A percentile compares a stretch with the other conserved stretches of the same genome.
Conservation (phyloP, 2,329 filamentous ascomycete species). For the Bretziella fagacearum region DNA sequence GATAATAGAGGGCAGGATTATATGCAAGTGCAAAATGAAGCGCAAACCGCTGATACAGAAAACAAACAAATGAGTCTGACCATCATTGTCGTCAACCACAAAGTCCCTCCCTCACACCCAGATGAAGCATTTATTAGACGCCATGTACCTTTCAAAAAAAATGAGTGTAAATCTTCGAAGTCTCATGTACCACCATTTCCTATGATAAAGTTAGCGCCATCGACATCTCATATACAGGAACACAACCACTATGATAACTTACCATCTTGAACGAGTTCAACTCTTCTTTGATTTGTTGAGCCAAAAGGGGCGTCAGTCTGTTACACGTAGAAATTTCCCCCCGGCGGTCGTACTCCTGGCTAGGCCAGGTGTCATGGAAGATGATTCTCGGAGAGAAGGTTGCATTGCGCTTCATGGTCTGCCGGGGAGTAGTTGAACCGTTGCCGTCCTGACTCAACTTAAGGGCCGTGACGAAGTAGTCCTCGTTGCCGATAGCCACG, state of each 20-base stretch:
- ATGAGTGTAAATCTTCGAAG: constrained; percentile 97
- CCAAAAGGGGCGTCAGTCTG: constrained; percentile 85
- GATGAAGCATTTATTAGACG: no score
- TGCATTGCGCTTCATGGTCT: constrained; percentile 42
- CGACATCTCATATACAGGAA: not conserved
- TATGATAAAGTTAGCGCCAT: constrained; percentile 23
- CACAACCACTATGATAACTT: constrained; percentile 21
- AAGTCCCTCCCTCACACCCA: no score
- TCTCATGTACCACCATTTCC: constrained; percentile 99
- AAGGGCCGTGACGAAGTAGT: constrained; percentile 72
- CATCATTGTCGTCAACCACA: no score
- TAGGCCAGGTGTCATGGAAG: constrained; percentile 93
- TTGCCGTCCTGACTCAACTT: constrained; percentile 65
- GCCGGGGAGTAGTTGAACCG: constrained; percentile 60
- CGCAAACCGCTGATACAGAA: constrained; percentile 4
- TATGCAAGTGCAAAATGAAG: not conserved
- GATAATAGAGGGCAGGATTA: constrained; percentile 1
- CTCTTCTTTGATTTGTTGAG: constrained; percentile 98
- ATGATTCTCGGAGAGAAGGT: constrained; percentile 85
- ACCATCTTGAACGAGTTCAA: constrained; percentile 99
- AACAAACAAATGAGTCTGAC: no score
- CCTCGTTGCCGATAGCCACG: constrained; percentile 61
- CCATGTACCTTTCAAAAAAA: constrained; percentile 84
- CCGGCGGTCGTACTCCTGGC: constrained; percentile 85
- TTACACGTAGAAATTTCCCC: constrained; percentile 98